A percentile compares a stretch with the other conserved stretches of the same genome.
phyloP scores from a whole-genome alignment of 2,329 filamentous ascomycete genomes.

The Apiospora marii region DNA sequence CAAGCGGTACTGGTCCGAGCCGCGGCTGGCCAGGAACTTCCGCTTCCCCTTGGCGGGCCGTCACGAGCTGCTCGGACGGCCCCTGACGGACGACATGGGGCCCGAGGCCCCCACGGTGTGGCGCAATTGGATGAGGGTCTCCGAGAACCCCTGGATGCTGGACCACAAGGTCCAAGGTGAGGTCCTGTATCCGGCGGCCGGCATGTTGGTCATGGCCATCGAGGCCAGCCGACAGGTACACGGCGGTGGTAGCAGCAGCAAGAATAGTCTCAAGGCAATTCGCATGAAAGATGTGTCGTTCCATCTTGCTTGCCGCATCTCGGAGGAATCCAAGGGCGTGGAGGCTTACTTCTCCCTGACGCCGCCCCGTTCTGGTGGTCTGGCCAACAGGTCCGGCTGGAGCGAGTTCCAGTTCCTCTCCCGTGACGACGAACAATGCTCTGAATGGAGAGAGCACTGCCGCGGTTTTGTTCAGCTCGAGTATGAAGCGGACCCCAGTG shows the following conservation, averaged over 20 bases:
- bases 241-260: background rate
- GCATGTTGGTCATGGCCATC: constrained; percentile 15
- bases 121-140: constrained; percentile 44
- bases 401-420: constrained; percentile 4
- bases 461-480: constrained; percentile 1
- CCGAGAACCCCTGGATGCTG: constrained; percentile 39
- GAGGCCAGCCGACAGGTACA: background rate
- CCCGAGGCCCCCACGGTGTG: constrained; percentile 39
- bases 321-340: background rate
- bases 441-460: background rate
- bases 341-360: background rate
- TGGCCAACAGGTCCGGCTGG: background rate
- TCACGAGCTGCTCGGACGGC: constrained; percentile 49
- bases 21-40: constrained; percentile 43
- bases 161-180: background rate
- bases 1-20: constrained; percentile 46
- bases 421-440: background rate
- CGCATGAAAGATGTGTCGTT: background rate
- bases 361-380: background rate
- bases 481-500: background rate
- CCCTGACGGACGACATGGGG: constrained; percentile 38
- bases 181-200: background rate
- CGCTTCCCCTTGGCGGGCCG: constrained; percentile 43
- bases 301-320: background rate
- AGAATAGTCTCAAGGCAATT: background rate